Conservation (phyloP, 139 green algal species). For the Chlamydomonas urium region DNA sequence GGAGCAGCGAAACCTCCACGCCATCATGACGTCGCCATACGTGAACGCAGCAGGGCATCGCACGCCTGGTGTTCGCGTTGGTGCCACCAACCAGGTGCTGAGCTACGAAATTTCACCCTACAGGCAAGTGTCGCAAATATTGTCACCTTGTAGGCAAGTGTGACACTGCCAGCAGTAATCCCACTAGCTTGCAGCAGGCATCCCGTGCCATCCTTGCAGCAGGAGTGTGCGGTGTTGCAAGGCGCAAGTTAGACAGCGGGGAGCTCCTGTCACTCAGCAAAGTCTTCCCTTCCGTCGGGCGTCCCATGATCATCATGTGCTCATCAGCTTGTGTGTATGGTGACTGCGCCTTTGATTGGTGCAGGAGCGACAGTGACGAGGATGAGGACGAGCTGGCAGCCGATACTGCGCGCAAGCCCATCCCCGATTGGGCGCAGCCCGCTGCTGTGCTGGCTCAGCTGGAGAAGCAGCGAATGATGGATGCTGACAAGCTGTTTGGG, state of each 20-base stretch:
- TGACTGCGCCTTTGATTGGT: too few relatives aligned
- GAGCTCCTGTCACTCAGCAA: too few relatives aligned
- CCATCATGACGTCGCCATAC: constrained; percentile 44
- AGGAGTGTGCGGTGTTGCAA: too few relatives aligned
- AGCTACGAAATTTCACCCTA: constrained; percentile 79
- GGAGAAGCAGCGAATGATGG: constrained; percentile 39
- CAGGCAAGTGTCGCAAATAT: too few relatives aligned
- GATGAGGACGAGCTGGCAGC: constrained; percentile 30
- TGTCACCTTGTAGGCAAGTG: too few relatives aligned
- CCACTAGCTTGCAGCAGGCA: too few relatives aligned
- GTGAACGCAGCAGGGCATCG: constrained; percentile 36
- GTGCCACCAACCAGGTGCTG: constrained; percentile 12
- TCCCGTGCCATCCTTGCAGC: too few relatives aligned
- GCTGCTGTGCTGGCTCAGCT: constrained; percentile 45
- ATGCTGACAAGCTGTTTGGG: constrained; percentile 72
- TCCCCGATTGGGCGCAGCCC: constrained; percentile 66
- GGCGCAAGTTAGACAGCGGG: too few relatives aligned
- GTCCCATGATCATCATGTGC: too few relatives aligned
- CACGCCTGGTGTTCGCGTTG: constrained; percentile 20
- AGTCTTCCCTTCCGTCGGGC: too few relatives aligned
- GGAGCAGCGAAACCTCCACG: constrained; percentile 41
- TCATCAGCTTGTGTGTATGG: too few relatives aligned
- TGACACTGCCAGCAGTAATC: too few relatives aligned
- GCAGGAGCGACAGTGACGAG: constrained; percentile 46
- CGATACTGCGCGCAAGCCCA: constrained; percentile 47